Base-by-base conservation (phyloP, 2,329 filamentous ascomycete species). In the Trichoderma atrobrunneum region DNA sequence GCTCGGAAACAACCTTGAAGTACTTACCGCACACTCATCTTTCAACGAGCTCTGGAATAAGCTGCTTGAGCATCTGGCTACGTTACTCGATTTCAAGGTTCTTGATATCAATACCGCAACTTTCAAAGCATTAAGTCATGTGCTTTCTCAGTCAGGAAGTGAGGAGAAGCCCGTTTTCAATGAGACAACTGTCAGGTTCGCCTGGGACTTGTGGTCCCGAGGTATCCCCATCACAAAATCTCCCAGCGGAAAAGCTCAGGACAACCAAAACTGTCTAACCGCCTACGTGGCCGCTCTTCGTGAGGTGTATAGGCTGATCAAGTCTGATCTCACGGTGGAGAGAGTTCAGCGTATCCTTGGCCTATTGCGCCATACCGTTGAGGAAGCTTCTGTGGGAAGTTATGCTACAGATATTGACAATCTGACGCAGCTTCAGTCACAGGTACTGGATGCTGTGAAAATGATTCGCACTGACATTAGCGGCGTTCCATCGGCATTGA, bases 231-330 rank as follows among this genome's bases (percentile, higher is more conserved):
- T 85, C 3, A 81, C 84, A 1, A 82, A 82, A 36, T 76, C 74
- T 14, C 72, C 66, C 12, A 75, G 74, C 12, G 72, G 72, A 32
- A 85, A 85, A 64, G 81, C 84, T 0, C 82, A 82, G 3, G 88
- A 92, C 73, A 97, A 96, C 75, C 93, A 97, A 78, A 91, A 91
- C 71, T 94, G 93, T 12, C 87, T 95, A n/a, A 84, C 93, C 34
- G 92, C 94, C n/a, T 98, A 97, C 82, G 88, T 96, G 1, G 87
- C 90, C 26, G 87, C 92, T 1, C 88, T 96, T 54, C 85, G 90
- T 71, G 91, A 96, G 76, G 86, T 98, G 1, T 97, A 97, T 78
- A 88, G 89, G 1, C 87, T 98, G 6, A 89, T 94, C 62, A 87
- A 91, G 72, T 82, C 85, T 8, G 87, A 89, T 18, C 83, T 97